Conservation (phyloP, 805 yeast genomes). For the Lachancea lanzarotensis region DNA sequence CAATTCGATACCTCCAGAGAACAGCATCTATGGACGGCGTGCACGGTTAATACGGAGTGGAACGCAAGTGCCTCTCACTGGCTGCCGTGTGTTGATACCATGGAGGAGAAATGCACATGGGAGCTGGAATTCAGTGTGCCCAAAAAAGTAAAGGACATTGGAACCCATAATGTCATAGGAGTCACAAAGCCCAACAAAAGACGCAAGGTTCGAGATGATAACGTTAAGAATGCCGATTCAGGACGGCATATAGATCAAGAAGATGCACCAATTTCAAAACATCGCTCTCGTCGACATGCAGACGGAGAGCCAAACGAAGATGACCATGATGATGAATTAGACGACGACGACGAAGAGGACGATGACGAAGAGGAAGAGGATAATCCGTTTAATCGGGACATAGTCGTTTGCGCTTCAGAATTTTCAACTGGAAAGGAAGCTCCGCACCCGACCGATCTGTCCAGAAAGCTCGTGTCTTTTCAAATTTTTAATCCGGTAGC, state of each 20-base stretch:
- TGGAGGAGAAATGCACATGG: constrained; percentile 90
- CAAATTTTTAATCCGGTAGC: constrained; percentile 77
- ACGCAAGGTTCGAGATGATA: constrained; percentile 9
- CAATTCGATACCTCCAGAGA: constrained; percentile 48
- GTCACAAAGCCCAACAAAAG: constrained; percentile 9
- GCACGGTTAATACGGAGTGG: constrained; percentile 71
- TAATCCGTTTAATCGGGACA: constrained; percentile 37
- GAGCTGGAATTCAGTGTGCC: constrained; percentile 83
- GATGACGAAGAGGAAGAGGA: constrained; percentile 17
- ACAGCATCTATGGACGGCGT: constrained; percentile 68
- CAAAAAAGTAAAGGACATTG: constrained; percentile 67
- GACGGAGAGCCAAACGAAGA: constrained; percentile 26
- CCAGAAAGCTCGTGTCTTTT: constrained; percentile 69
- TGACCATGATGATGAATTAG: constrained; percentile 34
- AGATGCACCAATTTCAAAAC: constrained; percentile 16
- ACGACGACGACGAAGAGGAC: constrained; percentile 29
- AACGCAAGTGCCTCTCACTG: constrained; percentile 88
- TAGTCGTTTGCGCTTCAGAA: constrained; percentile 67
- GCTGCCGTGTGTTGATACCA: constrained; percentile 92
- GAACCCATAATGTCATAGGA: constrained; percentile 33
- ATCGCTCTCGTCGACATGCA: constrained; percentile 7
- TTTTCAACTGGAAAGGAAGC: constrained; percentile 56
- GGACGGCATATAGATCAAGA: constrained; percentile 27
- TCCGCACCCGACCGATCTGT: constrained; percentile 67
- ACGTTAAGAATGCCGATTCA: constrained; percentile 32